Base-by-base conservation (phyloP, 352 stramenopile species). In the Phytophthora ramorum region DNA sequence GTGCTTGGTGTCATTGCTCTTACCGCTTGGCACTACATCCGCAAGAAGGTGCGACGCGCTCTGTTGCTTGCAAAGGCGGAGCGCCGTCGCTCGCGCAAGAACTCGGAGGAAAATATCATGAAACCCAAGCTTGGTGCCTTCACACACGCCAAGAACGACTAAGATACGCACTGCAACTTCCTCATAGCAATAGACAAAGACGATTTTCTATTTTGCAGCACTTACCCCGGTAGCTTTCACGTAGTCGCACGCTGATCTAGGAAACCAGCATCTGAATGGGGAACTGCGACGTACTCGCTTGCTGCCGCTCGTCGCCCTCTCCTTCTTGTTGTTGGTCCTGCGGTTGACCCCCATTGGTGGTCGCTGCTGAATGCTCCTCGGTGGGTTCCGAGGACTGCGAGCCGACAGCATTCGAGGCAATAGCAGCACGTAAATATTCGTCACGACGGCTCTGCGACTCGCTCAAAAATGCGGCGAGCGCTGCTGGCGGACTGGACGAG, bases 21-120 rank as follows among this genome's bases (percentile, higher is more conserved):
- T n/a, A 67, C 96, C 17, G 78, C 75, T 38, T 98, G 91, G 83
- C 87, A 91, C 45, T 87, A 95, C 51, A 82, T 98, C 50, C 85
- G 90, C 28, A 93, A 93, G 63, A 83, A 86, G 5, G 68, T 98
- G 24, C 78, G 88, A 20, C 75, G 81, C 4, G 78, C 81, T 32
- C 78, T 93, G 37, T 75, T 97, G 20, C 77, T 97, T 14, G 91
- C 91, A 44, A 98, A 98, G 75, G 96, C 96, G 5, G 91, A 98
- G 66, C 81, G 95, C 8, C 78, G 93, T 19, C 84, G 90, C 2
- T 95, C 87, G 4, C 76, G 92, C 14, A 91, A 91, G 46, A 89
- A 82, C 58, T 93, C 85, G 43, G 79, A 85, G 45, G 76, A 79
- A 10, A 74, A 84, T n/a, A 51, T 66, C 4, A 60, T 60, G 19